Percentiles rank a stretch among this genome's conserved stretches.
phyloP scores from a whole-genome alignment of 768 basidiomycete genomes.

The Polyporus arcularius region DNA sequence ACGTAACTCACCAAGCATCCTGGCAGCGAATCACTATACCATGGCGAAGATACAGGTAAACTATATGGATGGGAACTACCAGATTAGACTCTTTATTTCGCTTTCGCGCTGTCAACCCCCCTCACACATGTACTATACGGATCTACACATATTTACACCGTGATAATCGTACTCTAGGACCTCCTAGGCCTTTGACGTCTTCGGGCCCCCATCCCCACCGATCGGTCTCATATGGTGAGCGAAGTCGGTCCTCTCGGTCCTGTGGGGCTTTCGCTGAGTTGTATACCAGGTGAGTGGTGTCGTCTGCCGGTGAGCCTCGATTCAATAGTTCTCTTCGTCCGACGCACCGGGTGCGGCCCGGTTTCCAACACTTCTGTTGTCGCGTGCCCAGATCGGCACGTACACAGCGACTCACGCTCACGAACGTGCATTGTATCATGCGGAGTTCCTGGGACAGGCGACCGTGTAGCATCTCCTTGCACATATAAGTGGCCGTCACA shows the following conservation, averaged over 20 bases:
- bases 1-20: background rate
- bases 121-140: conserved; percentile 12
- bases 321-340: background rate
- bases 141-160: conserved; percentile 10
- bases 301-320: no score
- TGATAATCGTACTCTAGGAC: background rate
- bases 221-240: no score
- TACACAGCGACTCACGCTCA: background rate
- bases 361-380: background rate
- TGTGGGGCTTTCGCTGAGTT: no score
- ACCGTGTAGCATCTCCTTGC: background rate
- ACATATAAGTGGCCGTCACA: no score
- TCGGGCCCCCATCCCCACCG: no score
- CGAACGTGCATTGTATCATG: conserved; percentile 1
- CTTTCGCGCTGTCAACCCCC: conserved; percentile 1
- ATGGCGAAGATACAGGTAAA: conserved; percentile 66
- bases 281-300: no score
- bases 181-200: no score
- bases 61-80: conserved; percentile 59
- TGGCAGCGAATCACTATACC: conserved; percentile 57
- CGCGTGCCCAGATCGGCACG: background rate
- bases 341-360: no score
- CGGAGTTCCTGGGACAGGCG: background rate
- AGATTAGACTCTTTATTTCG: conserved; percentile 32
- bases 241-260: no score